Evolutionary conservation across 441 rosid genomes (phyloP), one percentile per base, ranked within the genome.

Genomic region (Adansonia rubrostipa): DNA sequence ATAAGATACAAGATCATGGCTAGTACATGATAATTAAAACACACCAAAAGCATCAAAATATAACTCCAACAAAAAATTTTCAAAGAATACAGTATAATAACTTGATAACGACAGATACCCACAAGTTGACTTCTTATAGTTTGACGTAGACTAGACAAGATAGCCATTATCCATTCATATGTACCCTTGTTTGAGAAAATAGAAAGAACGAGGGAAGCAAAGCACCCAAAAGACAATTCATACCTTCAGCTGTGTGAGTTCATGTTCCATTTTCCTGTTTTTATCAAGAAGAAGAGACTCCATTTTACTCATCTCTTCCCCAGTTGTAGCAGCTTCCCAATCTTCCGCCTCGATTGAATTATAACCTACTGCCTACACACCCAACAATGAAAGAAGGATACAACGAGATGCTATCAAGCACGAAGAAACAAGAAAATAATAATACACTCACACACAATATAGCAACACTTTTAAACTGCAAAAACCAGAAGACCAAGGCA

Each of bases 291-390:
- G 97, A 84, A 97, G 98, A 65, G 92, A 93, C 86, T 97, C 99
- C 99, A 97, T 91, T 87, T 88, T 91, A 94, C 97, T 94, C 98
- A 94, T 97, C 89, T 94, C 98, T 81, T 93, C 97, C 72, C 96
- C 96, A 54, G 86, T 85, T 44, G 99, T 91, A 78, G 99, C 98
- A 73, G 82, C 94, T 83, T 97, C 99, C 99, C 99, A 97, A 83
- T 97, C 98, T 87, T 97, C 99, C 77, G 98, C 98, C 86, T 97
- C 99, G 82, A 93, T 92, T 68, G 97, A 94, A 88, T 95, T 97
- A 87, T 97, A 97, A 73, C 98, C 98, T 62, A 95, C 98, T 65
- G 98, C 98, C 99, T 94, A 84, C n/a, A 83, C 53, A 74, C 45
- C 69, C 79, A 82, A 40, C n/a, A 70, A 48, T 19, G 63, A 82